Conservation (phyloP, 345 rosid genomes). For the Cardamine occulta region DNA sequence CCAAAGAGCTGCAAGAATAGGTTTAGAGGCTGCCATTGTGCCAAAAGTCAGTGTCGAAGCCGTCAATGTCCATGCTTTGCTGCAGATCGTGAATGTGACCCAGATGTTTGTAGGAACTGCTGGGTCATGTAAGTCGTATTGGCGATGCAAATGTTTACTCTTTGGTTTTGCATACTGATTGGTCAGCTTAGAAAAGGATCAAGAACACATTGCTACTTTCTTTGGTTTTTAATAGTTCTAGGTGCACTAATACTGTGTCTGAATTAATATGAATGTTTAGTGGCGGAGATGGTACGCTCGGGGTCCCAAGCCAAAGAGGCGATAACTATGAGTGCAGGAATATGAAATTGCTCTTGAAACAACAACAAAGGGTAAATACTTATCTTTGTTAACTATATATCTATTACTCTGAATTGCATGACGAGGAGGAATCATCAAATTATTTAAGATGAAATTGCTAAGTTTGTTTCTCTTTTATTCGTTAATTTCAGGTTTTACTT, state of each 20-base stretch:
- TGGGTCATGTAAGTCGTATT: conserved; percentile 86
- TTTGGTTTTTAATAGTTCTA: neutral
- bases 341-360: conserved; percentile 98
- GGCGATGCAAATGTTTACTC: conserved; percentile 20
- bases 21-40: conserved; percentile 99
- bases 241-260: conserved; percentile 10
- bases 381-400: conserved; percentile 2
- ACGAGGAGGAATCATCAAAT: neutral
- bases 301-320: conserved; percentile 92
- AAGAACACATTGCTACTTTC: neutral
- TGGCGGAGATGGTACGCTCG: conserved; percentile 97
- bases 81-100: conserved; percentile 99
- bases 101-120: conserved; percentile 99
- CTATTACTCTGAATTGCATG: neutral
- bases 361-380: conserved; percentile 82
- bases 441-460: conserved; percentile 12
- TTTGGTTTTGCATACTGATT: neutral
- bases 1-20: conserved; percentile 97
- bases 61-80: conserved; percentile 99
- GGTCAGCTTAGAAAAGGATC: neutral
- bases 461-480: neutral
- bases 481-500: conserved; percentile 76
- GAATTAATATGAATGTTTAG: conserved; percentile 46
- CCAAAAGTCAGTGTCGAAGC: conserved; percentile 99
- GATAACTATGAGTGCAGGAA: conserved; percentile 99